Evolutionary conservation across 306 rosid species (phyloP).

Genomic region (Nissolia schottii): DNA sequence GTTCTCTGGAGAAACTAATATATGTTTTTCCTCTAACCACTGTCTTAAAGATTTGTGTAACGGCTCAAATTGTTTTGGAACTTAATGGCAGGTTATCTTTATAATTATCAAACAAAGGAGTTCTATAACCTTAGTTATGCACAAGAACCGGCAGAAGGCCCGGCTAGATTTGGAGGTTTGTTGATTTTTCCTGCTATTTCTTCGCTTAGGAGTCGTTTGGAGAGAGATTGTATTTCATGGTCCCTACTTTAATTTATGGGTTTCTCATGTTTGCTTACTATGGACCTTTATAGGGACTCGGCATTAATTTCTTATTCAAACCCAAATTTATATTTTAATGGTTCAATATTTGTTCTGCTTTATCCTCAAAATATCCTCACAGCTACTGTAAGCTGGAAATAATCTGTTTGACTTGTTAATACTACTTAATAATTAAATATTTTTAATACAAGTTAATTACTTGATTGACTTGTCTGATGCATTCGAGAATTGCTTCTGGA

Average conservation of each 20-base stretch:
- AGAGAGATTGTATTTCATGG: constrained; percentile 13
- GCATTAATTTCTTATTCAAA: background rate
- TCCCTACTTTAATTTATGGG: background rate
- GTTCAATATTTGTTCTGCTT: background rate
- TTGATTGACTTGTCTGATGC: background rate
- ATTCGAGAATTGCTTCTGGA: background rate
- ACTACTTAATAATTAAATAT: too few species aligned
- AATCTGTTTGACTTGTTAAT: too few species aligned
- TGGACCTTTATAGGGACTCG: background rate
- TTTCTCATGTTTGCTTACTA: constrained; percentile 5
- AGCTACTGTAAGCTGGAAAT: background rate
- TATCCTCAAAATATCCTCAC: background rate
- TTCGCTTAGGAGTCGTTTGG: constrained; percentile 15
- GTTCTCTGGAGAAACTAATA: constrained; percentile 8
- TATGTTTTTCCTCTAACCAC: background rate
- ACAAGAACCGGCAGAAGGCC: constrained; percentile 72
- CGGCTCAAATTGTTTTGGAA: constrained; percentile 34
- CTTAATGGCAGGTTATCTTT: constrained; percentile 74
- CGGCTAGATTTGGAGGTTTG: constrained; percentile 95
- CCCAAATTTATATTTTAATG: background rate
- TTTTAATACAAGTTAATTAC: background rate
- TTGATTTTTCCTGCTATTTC: constrained; percentile 30
- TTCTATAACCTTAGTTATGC: constrained; percentile 89
- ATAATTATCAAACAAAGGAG: constrained; percentile 84
- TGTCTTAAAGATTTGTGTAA: constrained; percentile 4